Evolutionary conservation across 31 red algal species (phyloP).

Genomic region (Endocladia muricata): DNA sequence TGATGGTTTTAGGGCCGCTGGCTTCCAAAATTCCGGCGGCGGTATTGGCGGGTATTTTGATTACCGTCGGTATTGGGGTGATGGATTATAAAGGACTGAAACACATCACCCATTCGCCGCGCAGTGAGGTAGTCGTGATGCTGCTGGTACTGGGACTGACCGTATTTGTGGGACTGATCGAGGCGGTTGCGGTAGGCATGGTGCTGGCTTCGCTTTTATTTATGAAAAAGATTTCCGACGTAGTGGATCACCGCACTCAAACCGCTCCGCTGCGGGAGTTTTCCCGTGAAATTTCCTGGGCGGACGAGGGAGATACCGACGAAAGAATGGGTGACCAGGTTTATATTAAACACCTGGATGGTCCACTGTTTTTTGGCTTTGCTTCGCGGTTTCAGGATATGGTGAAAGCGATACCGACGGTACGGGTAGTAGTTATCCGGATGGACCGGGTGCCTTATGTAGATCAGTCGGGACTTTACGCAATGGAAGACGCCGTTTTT

Average conservation of each 20-base stretch:
- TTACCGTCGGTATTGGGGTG: constrained; percentile 12
- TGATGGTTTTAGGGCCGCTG: background rate
- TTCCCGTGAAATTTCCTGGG: constrained; percentile 3
- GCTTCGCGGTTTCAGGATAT: no score
- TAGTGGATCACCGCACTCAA: background rate
- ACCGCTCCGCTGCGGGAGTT: no score
- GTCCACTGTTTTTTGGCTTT: no score
- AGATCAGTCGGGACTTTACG: constrained; percentile 23
- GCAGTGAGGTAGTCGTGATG: constrained; percentile 2
- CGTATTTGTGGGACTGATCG: background rate
- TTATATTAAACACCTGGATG: no score
- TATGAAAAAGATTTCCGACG: constrained; percentile 27
- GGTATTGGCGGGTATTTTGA: constrained; percentile 11
- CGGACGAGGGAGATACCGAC: no score
- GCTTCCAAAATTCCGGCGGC: constrained; percentile 17
- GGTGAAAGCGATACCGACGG: no score
- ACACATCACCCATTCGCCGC: background rate
- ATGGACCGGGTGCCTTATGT: constrained; percentile 22
- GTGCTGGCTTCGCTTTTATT: constrained; percentile 22
- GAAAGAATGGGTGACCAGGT: no score
- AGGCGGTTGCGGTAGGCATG: constrained; percentile 13
- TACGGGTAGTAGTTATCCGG: no score
- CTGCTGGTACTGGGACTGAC: constrained; percentile 6
- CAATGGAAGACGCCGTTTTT: constrained; percentile 14
- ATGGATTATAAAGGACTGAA: constrained; percentile 14